These are phyloP conservation scores for Hypoxylon fuscum DNA, from an alignment of 495 filamentous ascomycete species.

Conservation along the genomic window DNA sequence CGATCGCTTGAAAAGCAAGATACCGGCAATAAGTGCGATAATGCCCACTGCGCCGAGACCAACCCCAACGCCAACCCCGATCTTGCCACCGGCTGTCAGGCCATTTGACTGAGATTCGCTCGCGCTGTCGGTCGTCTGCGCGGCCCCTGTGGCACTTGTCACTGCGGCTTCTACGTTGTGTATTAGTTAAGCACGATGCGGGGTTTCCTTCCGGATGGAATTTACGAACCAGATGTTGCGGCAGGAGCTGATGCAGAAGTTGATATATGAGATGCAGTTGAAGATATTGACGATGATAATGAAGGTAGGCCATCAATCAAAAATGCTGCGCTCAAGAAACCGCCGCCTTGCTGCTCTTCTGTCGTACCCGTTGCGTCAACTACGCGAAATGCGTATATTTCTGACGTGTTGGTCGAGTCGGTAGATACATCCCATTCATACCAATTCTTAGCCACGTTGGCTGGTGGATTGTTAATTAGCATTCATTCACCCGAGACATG, in stretches of 20 bases:
- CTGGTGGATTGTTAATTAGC: slow-evolving; percentile 17
- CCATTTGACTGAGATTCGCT: neutral
- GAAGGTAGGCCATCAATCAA: slow-evolving; percentile 23
- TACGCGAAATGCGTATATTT: slow-evolving; percentile 38
- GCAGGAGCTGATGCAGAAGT: slow-evolving; percentile 20
- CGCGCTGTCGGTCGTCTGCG: slow-evolving; percentile 1
- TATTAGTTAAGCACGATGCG: slow-evolving; percentile 10
- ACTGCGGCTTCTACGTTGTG: neutral
- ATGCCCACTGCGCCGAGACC: slow-evolving; percentile 25
- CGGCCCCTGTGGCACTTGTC: slow-evolving; percentile 1
- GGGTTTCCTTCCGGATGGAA: neutral
- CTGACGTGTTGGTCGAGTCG: slow-evolving; percentile 33
- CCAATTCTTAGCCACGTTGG: slow-evolving; percentile 32
- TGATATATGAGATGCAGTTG: slow-evolving; percentile 8
- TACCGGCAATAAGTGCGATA: slow-evolving; percentile 15
- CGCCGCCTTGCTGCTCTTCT: slow-evolving; percentile 23
- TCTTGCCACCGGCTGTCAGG: slow-evolving; percentile 23
- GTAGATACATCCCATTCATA: slow-evolving; percentile 35
- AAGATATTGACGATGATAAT: slow-evolving; percentile 7
- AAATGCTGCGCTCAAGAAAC: slow-evolving; percentile 38
- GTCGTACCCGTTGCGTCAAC: slow-evolving; percentile 31
- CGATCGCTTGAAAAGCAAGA: slow-evolving; percentile 28
- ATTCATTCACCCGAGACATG: neutral
- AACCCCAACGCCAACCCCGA: slow-evolving; percentile 32
- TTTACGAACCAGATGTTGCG: slow-evolving; percentile 7